Conservation (phyloP, 306 rosid species). For the Pterocarpus macrocarpus region DNA sequence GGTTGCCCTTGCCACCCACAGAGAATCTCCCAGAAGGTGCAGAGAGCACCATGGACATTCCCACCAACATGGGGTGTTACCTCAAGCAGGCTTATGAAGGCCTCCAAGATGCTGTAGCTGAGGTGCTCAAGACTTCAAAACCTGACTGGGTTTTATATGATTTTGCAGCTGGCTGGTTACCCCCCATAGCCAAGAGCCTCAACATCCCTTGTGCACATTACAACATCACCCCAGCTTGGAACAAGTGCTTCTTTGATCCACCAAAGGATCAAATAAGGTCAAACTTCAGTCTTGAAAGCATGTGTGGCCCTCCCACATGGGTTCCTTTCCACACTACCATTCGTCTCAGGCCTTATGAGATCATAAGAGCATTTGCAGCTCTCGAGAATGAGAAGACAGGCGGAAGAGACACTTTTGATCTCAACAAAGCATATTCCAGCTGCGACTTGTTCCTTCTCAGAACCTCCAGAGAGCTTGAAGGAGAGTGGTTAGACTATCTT, state of each 20-base stretch:
- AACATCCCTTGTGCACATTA: slow-evolving; percentile 51
- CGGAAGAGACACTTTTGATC: slow-evolving; percentile 16
- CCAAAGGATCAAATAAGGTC: slow-evolving; percentile 25
- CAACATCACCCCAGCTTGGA: slow-evolving; percentile 53
- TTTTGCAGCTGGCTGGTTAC: slow-evolving; percentile 49
- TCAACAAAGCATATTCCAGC: slow-evolving; percentile 47
- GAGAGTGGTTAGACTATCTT: slow-evolving; percentile 51
- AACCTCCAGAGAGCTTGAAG: slow-evolving; percentile 54
- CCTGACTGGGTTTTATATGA: slow-evolving; percentile 71
- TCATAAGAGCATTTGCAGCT: slow-evolving; percentile 5
- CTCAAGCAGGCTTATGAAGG: slow-evolving; percentile 57
- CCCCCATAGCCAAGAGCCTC: slow-evolving; percentile 32
- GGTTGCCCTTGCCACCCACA: slow-evolving; percentile 50
- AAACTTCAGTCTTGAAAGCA: slow-evolving; percentile 7
- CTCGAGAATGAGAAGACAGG: slow-evolving; percentile 39
- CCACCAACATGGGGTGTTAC: slow-evolving; percentile 29
- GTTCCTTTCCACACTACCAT: slow-evolving; percentile 46
- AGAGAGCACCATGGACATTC: slow-evolving; percentile 61
- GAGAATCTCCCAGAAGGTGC: slow-evolving; percentile 56
- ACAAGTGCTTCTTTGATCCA: slow-evolving; percentile 51
- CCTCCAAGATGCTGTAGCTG: slow-evolving; percentile 44
- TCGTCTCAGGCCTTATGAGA: slow-evolving; percentile 38
- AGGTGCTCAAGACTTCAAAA: slow-evolving; percentile 41
- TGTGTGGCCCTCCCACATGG: slow-evolving; percentile 53
- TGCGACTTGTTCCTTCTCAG: slow-evolving; percentile 52